Conservation (phyloP, 148 eudicot genomes). For the Talinum fruticosum region DNA sequence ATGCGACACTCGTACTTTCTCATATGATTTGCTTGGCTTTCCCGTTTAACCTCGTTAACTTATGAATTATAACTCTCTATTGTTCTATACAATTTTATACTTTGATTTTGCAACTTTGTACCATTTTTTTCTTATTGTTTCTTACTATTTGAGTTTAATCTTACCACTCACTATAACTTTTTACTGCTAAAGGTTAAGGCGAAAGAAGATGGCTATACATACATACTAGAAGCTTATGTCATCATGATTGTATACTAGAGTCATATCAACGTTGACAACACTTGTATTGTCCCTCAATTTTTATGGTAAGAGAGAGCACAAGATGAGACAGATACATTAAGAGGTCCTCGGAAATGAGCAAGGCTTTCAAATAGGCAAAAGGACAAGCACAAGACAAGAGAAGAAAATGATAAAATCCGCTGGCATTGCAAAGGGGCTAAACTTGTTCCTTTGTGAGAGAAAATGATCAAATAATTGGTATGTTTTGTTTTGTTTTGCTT, state of each 20-base stretch:
- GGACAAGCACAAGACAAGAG: slow-evolving; percentile 2
- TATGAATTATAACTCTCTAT: too few relatives aligned
- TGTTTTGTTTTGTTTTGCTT: slow-evolving; percentile 19
- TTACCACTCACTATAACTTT: too few relatives aligned
- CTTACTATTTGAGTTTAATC: too few relatives aligned
- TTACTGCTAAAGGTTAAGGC: too few relatives aligned
- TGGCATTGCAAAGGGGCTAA: slow-evolving; percentile 11
- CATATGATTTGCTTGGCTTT: too few relatives aligned
- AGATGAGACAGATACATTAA: not conserved
- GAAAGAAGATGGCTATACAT: too few relatives aligned
- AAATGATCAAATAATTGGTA: slow-evolving; percentile 12
- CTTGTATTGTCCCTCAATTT: not conserved
- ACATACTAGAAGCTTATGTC: not conserved
- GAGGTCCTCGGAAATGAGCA: slow-evolving; percentile 24
- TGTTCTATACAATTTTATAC: too few relatives aligned
- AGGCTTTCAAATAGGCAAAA: not conserved
- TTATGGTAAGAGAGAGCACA: not conserved
- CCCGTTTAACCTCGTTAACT: too few relatives aligned
- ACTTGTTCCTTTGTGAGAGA: slow-evolving; percentile 18
- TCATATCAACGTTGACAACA: not conserved
- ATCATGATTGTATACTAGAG: not conserved
- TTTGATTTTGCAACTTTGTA: too few relatives aligned
- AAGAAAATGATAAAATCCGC: slow-evolving; percentile 5
- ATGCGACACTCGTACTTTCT: too few relatives aligned
- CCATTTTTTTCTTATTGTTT: too few relatives aligned